phyloP scores from a whole-genome alignment of 345 rosid genomes.

The Hirschfeldia incana region DNA sequence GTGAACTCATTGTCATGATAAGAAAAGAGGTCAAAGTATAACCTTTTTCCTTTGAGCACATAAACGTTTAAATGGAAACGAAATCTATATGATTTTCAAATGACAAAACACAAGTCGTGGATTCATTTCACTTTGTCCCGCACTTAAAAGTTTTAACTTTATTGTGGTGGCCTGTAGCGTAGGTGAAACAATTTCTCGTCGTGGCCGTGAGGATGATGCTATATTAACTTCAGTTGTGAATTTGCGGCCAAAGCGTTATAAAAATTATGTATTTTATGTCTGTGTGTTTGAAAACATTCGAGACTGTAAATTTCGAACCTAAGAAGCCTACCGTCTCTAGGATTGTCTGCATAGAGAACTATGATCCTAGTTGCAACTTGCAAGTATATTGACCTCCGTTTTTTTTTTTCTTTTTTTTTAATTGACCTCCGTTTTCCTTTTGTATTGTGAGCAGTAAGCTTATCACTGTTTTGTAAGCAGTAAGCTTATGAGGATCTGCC shows the following conservation, averaged over 20 bases:
- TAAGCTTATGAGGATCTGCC: background rate
- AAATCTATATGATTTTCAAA: slow-evolving; percentile 1
- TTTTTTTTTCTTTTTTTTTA: background rate
- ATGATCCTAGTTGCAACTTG: background rate
- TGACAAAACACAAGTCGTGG: background rate
- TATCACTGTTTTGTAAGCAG: background rate
- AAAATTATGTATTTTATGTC: background rate
- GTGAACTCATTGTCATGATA: slow-evolving; percentile 27
- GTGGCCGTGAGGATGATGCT: background rate
- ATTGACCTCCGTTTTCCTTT: background rate
- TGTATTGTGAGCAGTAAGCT: too few relatives aligned
- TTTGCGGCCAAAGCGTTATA: background rate
- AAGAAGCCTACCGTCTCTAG: background rate
- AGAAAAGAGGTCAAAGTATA: slow-evolving; percentile 14
- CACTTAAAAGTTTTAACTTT: background rate
- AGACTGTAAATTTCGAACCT: background rate
- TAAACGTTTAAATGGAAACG: background rate
- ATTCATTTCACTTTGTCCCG: slow-evolving; percentile 9
- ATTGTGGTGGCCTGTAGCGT: slow-evolving; percentile 6
- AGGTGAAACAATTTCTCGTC: slow-evolving; percentile 3
- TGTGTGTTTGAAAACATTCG: background rate
- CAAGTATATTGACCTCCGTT: background rate
- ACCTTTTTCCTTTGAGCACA: background rate
- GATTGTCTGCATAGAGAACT: background rate
- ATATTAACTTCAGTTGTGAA: background rate